phyloP scores from a whole-genome alignment of 345 rosid species.

The Citrus hindsii region DNA sequence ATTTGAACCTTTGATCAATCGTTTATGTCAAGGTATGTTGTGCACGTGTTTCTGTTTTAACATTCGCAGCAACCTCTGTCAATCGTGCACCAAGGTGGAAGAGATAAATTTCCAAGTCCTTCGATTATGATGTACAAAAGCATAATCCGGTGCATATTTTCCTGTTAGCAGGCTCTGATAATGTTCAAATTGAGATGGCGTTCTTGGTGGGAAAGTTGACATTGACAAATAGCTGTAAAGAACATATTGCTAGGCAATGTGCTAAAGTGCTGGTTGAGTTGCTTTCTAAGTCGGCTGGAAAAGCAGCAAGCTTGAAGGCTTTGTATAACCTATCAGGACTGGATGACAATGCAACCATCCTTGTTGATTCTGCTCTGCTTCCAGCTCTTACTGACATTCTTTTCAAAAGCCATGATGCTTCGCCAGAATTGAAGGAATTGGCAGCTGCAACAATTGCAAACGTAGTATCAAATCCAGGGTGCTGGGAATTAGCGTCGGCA shows the following conservation, averaged over 20 bases:
- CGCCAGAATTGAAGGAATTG: constrained; percentile 23
- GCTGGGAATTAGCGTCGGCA: constrained; percentile 40
- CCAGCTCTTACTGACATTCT: constrained; percentile 34
- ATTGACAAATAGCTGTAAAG: constrained; percentile 36
- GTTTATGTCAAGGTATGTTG: constrained; percentile 27
- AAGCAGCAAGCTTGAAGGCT: constrained; percentile 33
- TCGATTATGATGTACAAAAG: background rate
- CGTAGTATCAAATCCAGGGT: constrained; percentile 42
- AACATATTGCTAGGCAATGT: constrained; percentile 33
- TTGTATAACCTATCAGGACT: constrained; percentile 37
- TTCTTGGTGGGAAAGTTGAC: constrained; percentile 38
- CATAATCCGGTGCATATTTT: background rate
- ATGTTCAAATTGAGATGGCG: constrained; percentile 39
- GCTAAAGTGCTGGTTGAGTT: constrained; percentile 29
- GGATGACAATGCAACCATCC: constrained; percentile 38
- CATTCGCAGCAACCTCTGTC: background rate
- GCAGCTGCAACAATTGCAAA: constrained; percentile 39
- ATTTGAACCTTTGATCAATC: constrained; percentile 41
- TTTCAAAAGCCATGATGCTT: constrained; percentile 20
- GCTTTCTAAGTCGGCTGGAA: constrained; percentile 23
- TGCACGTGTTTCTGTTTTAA: background rate
- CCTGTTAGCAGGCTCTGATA: constrained; percentile 33
- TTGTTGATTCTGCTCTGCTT: constrained; percentile 33
- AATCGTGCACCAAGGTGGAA: background rate
- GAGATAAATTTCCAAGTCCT: background rate